These are phyloP conservation scores for Fusarium bulbicola DNA, from an alignment of 2,329 filamentous ascomycete species.

Conservation along the genomic window DNA sequence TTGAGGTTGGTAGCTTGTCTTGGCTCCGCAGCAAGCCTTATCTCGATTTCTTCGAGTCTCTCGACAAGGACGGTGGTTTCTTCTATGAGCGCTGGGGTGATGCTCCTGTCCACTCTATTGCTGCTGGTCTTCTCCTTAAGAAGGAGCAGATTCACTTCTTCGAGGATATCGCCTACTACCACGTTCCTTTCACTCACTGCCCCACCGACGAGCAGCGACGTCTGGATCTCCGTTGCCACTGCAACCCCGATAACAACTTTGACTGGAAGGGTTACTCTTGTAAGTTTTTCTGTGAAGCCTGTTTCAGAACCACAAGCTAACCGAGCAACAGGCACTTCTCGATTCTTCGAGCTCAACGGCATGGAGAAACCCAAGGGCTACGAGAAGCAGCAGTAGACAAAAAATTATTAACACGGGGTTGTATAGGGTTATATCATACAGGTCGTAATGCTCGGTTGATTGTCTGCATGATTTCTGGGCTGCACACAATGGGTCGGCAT, in stretches of 20 bases:
- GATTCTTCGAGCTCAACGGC: slow-evolving; percentile 85
- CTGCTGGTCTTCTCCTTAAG: slow-evolving; percentile 83
- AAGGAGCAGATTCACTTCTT: slow-evolving; percentile 99
- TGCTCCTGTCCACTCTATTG: slow-evolving; percentile 98
- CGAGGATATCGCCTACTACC: slow-evolving; percentile 98
- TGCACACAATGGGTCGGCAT: slow-evolving; percentile 32
- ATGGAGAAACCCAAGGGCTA: slow-evolving; percentile 87
- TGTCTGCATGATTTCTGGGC: slow-evolving; percentile 32
- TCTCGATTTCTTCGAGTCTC: slow-evolving; percentile 86
- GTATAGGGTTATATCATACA: slow-evolving; percentile 31
- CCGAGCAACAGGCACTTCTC: slow-evolving; percentile 65
- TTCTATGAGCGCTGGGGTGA: slow-evolving; percentile 99
- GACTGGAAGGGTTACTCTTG: slow-evolving; percentile 99
- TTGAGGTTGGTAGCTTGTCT: slow-evolving; percentile 92
- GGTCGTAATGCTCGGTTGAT: slow-evolving; percentile 37
- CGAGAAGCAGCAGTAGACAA: slow-evolving; percentile 70
- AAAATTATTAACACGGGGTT: not conserved
- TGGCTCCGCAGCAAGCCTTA: slow-evolving; percentile 94
- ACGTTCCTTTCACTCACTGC: slow-evolving; percentile 97
- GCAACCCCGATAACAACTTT: slow-evolving; percentile 96
- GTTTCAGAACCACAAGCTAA: slow-evolving; percentile 8
- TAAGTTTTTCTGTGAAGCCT: slow-evolving; percentile 56
- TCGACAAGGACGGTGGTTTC: slow-evolving; percentile 94
- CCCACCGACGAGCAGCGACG: slow-evolving; percentile 88
- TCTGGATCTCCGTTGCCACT: slow-evolving; percentile 88